phyloP scores from a whole-genome alignment of 176 grass and related monocot species.

The Chloris gayana region DNA sequence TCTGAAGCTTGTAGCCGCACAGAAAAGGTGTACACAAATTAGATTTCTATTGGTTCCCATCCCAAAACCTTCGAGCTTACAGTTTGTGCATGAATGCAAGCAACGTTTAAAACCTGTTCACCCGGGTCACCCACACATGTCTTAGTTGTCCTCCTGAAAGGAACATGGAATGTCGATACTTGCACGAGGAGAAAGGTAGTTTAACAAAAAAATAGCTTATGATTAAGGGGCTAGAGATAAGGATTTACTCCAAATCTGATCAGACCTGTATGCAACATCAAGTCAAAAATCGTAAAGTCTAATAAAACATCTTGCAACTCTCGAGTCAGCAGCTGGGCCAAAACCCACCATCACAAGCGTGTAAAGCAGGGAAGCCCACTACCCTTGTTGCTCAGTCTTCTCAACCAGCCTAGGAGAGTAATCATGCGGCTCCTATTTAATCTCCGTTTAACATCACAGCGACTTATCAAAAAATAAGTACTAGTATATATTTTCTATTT shows the following conservation, averaged over 20 bases:
- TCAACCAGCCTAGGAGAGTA: too few relatives aligned
- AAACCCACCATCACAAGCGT: background rate
- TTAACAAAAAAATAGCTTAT: too few relatives aligned
- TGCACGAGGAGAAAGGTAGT: too few relatives aligned
- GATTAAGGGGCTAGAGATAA: too few relatives aligned
- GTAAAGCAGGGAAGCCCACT: background rate
- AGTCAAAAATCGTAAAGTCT: background rate
- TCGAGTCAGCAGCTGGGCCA: background rate
- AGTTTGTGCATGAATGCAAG: background rate
- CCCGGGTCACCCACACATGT: background rate
- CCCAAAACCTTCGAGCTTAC: background rate
- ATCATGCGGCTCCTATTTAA: too few relatives aligned
- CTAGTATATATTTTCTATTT: too few relatives aligned
- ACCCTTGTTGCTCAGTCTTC: background rate
- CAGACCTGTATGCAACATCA: too few relatives aligned
- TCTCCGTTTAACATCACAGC: too few relatives aligned
- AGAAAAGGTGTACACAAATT: background rate
- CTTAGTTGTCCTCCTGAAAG: background rate
- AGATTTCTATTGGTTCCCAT: background rate
- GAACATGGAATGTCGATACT: background rate
- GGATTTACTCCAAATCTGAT: too few relatives aligned
- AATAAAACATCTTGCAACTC: background rate
- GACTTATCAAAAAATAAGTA: too few relatives aligned
- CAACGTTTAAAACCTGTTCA: background rate
- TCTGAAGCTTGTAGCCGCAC: background rate